Evolutionary conservation across 2,329 filamentous ascomycete genomes (phyloP).

Genomic region (Elsinoe fawcettii): DNA sequence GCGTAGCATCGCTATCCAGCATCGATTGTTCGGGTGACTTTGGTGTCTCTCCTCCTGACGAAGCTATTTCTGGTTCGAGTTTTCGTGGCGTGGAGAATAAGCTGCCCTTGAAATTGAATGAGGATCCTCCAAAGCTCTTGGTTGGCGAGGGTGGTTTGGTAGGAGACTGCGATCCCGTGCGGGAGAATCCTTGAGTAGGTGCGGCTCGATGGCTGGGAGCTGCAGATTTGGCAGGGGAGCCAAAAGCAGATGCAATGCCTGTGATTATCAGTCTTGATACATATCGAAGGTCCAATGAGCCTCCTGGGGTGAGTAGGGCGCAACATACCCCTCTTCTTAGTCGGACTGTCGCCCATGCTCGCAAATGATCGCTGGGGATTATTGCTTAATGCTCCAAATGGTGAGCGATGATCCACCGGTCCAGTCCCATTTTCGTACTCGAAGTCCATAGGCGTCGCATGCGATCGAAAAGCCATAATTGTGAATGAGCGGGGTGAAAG

Average conservation of each 20-base stretch:
- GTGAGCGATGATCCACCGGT: constrained; percentile 40
- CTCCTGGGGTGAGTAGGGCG: background rate
- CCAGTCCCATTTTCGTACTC: constrained; percentile 43
- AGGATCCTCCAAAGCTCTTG: constrained; percentile 23
- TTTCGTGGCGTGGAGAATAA: constrained; percentile 34
- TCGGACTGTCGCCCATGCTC: constrained; percentile 8
- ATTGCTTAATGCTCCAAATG: constrained; percentile 36
- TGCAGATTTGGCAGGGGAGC: constrained; percentile 42
- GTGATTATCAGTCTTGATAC: background rate
- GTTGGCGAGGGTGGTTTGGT: constrained; percentile 24
- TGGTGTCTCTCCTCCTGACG: constrained; percentile 44
- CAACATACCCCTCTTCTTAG: constrained; percentile 11
- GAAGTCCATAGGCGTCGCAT: constrained; percentile 48
- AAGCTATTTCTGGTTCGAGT: constrained; percentile 31
- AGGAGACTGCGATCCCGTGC: constrained; percentile 24
- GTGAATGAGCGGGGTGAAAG: background rate
- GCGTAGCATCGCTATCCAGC: constrained; percentile 34
- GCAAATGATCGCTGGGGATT: constrained; percentile 26
- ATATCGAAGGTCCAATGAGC: background rate
- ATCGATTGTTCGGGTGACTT: constrained; percentile 36
- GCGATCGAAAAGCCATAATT: constrained; percentile 31
- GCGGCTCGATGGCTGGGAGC: constrained; percentile 43
- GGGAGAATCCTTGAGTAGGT: constrained; percentile 44
- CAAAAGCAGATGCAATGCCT: constrained; percentile 30
- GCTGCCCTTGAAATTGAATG: constrained; percentile 23